Conservation (phyloP, 352 stramenopile species). For the Blastocystis sp. region DNA sequence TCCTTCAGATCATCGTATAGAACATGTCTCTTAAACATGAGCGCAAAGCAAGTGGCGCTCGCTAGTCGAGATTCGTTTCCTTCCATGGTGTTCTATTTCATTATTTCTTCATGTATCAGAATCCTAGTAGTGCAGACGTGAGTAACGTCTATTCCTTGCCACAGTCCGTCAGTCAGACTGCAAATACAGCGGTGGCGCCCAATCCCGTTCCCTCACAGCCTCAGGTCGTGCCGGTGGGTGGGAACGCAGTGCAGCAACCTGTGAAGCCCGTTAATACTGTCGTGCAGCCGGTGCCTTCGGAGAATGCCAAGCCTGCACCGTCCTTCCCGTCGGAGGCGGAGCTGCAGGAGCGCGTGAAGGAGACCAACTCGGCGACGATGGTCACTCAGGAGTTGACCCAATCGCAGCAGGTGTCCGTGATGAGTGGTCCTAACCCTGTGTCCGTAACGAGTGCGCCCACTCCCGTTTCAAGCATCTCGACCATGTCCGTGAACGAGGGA, state of each 20-base stretch:
- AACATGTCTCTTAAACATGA: neutral
- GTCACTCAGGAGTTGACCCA: too few species aligned
- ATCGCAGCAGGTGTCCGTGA: too few species aligned
- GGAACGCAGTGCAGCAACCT: neutral
- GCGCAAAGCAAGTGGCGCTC: neutral
- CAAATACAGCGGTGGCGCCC: too few species aligned
- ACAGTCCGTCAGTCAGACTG: neutral
- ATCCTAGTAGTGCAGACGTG: too few species aligned
- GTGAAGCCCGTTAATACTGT: neutral
- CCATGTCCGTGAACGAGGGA: neutral
- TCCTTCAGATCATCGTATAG: neutral
- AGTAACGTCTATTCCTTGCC: neutral
- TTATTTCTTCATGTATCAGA: neutral
- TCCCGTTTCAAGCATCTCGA: neutral
- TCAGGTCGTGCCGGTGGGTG: neutral
- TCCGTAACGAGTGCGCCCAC: neutral
- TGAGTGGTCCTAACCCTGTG: too few species aligned
- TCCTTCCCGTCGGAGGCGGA: conserved; percentile 21
- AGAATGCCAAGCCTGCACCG: neutral
- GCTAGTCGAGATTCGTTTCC: neutral
- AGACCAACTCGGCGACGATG: neutral
- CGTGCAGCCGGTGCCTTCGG: neutral
- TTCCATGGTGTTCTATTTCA: neutral
- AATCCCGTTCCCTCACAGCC: neutral
- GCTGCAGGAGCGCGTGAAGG: neutral